Conservation (phyloP, 441 rosid species). For the Theobroma grandiflorum region DNA sequence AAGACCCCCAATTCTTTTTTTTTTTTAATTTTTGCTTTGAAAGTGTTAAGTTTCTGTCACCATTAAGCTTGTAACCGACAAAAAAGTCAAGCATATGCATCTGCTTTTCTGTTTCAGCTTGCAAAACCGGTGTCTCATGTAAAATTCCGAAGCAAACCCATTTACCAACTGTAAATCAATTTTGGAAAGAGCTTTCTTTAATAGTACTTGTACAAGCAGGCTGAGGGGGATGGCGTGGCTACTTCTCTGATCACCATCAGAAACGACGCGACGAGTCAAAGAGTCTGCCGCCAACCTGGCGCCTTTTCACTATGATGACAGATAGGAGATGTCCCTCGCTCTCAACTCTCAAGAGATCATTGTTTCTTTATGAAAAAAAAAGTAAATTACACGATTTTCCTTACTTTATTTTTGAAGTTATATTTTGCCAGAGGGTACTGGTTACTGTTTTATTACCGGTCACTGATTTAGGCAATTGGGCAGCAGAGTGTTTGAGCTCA, state of each 20-base stretch:
- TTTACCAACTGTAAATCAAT: not conserved
- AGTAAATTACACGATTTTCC: not conserved
- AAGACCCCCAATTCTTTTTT: too few relatives aligned
- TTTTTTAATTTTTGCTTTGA: not conserved
- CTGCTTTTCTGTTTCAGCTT: not conserved
- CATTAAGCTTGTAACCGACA: not conserved
- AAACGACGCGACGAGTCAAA: conserved; percentile 7
- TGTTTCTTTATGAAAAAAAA: not conserved
- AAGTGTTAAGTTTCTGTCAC: not conserved
- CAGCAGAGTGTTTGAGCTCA: too few relatives aligned
- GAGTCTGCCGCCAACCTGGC: conserved; percentile 24
- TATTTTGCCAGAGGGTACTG: too few relatives aligned
- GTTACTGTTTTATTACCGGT: too few relatives aligned
- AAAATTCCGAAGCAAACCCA: not conserved
- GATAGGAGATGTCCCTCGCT: not conserved
- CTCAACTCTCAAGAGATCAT: not conserved
- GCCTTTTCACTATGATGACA: not conserved
- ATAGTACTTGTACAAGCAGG: not conserved
- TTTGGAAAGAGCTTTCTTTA: not conserved
- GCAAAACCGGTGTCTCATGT: not conserved
- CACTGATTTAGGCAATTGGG: too few relatives aligned
- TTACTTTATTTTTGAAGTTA: not conserved
- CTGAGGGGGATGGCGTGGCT: conserved; percentile 17
- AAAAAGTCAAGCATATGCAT: not conserved
- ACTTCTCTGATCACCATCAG: not conserved